Conservation (phyloP, 2,329 filamentous ascomycete species). For the Anisogramma anomala region DNA sequence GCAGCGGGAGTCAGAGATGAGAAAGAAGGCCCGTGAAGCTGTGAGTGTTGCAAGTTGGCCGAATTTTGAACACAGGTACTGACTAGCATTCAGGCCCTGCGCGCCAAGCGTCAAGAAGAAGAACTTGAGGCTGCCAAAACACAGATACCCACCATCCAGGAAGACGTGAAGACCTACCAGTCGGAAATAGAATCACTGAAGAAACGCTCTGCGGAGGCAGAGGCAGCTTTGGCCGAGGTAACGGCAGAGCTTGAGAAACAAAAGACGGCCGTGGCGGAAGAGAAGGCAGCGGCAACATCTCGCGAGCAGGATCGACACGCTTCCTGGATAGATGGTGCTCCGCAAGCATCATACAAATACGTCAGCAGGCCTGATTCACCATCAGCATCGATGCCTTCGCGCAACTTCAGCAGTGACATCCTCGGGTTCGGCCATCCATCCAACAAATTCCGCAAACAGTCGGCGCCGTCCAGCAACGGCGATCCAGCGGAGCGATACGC, state of each 20-base stretch:
- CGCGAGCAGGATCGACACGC: conserved; percentile 31
- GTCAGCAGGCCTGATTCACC: conserved; percentile 45
- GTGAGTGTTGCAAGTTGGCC: conserved; percentile 36
- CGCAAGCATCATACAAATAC: conserved; percentile 29
- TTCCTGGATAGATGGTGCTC: conserved; percentile 41
- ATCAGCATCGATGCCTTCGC: conserved; percentile 33
- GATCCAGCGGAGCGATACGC: conserved; percentile 29
- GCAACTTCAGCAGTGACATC: conserved; percentile 45
- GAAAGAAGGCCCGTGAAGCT: conserved; percentile 79
- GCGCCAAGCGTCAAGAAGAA: conserved; percentile 61
- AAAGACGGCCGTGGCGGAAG: conserved; percentile 26
- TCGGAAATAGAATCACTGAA: conserved; percentile 50
- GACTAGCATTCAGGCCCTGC: conserved; percentile 41
- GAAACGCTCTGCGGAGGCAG: conserved; percentile 51
- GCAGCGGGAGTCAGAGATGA: conserved; percentile 72
- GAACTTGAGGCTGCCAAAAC: conserved; percentile 63
- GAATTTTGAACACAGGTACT: conserved; percentile 15
- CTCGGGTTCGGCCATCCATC: conserved; percentile 33
- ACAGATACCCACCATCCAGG: conserved; percentile 51
- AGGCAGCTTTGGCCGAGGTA: conserved; percentile 50
- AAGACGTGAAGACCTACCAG: conserved; percentile 50
- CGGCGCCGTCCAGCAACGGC: conserved; percentile 39
- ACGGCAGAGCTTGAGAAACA: conserved; percentile 40
- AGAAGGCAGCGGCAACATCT: conserved; percentile 14
- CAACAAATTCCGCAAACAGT: conserved; percentile 33